Base-by-base conservation (phyloP, 2,329 filamentous ascomycete species). In the Exophiala xenobiotica region DNA sequence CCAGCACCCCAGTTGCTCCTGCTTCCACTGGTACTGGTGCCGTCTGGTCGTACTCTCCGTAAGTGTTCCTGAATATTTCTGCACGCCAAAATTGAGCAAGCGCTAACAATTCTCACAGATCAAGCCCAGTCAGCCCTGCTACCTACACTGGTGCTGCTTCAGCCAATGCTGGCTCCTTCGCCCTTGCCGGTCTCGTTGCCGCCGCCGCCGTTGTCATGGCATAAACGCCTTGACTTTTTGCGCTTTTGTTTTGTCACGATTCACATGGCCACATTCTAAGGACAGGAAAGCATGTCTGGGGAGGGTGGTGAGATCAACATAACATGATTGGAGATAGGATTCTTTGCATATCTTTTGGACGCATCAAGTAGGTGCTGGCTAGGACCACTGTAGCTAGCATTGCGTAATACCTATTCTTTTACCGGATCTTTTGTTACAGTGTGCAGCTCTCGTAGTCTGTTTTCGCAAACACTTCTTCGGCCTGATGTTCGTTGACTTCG, bases 91-190 rank as follows among this genome's bases (percentile, higher is more conserved):
- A 19, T 18, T 2, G 19, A 24, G 11, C n/a, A 35, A 14, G 18
- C 24, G 45, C 56, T 62, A 58, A 60, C 49, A 18, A 24, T 20
- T 18, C 8, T 4, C 37, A 53, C 46, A 46, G 47, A 35, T 35
- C 31, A 35, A 35, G 31, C 46, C 16, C 31, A 12, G 56, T 52
- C 35, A 47, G 53, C 24, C 57, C 59, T 46, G 49, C 59, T 49
- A 54, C 54, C 41, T 66, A 49, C 60, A 64, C 63, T 49, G 64
- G 64, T 62, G 65, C 64, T 43, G 65, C 64, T 51, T 62, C 53
- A 56, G 57, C 56, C 52, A 53, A 66, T 46, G 56, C 60, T 46
- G 61, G 59, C 56, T 64, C 61, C 51, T 57, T 64, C 57, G 62
- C 59, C 50, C 53, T 64, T 31, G 64, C 60, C 33, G 64, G 63